Evolutionary conservation across 225 moss, liverwort and hornwort species (phyloP), one percentile per base, ranked within the genome.

Genomic region (Sphagnum tenellum): DNA sequence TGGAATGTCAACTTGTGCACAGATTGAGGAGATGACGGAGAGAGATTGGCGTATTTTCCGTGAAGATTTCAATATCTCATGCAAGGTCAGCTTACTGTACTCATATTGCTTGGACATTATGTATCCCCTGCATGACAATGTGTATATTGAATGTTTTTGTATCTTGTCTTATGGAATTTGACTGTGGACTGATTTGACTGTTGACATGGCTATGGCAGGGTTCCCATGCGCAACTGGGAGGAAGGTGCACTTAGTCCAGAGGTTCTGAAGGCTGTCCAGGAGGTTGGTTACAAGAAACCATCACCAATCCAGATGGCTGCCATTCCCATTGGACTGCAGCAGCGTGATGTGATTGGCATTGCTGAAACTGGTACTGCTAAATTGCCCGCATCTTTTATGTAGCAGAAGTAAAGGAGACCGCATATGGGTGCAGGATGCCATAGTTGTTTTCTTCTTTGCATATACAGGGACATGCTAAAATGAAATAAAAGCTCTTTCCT

Each of bases 271-370:
- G 96, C 96, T 54, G 93, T 98, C 67, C 84, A 79, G 53, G 93
- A 98, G 75, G 96, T 90, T 59, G 96, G 96, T 48, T 98, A 98
- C 73, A 90, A 90, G 60, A 98, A 98, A 69, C 96, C 96, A 51
- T 98, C 96, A 29, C 93, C 96, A 47, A 98, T 98, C 78, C 96
- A 98, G 71, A 98, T 98, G 96, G 96, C 96, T 72, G 96, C 96
- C 7, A 98, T 98, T 67, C 96, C 96, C 11, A 90, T 98, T 61
- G 96, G 96, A 14, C 92, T 98, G 66, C 90, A 98, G 72, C 93
- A 98, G 69, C 93, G 93, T 67, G 96, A 98, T 64, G 93, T 98
- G 65, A 98, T 98, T 57, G 96, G 96, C 75, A 90, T 93, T 66
- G 96, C 96, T 64, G 96, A 98, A 77, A 98, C 96, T 81, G 94